A percentile compares a stretch with the other conserved stretches of the same genome.
phyloP scores from a whole-genome alignment of 2,329 filamentous ascomycete species.

The Colletotrichum tropicicola region DNA sequence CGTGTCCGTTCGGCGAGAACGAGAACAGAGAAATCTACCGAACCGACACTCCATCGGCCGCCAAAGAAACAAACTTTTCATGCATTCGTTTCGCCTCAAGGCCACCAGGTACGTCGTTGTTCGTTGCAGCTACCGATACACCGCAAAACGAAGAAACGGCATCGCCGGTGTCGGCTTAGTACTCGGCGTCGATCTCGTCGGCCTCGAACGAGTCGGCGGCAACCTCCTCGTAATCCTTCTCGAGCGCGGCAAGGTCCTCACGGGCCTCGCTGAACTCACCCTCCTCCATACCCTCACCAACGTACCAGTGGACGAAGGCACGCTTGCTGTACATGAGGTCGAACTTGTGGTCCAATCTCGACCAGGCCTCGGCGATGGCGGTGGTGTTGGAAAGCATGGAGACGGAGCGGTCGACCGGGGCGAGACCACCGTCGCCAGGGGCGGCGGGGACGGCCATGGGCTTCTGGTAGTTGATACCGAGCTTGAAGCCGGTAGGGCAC shows the following conservation, averaged over 20 bases:
- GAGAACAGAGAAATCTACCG: constrained; percentile 27
- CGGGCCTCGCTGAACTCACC: constrained; percentile 89
- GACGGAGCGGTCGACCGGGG: constrained; percentile 69
- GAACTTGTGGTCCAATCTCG: constrained; percentile 77
- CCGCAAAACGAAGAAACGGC: constrained; percentile 11
- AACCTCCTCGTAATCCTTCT: constrained; percentile 90
- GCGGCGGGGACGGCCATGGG: constrained; percentile 65
- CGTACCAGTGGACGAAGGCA: constrained; percentile 81
- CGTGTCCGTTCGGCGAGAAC: constrained; percentile 28
- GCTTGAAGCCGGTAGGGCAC: constrained; percentile 81
- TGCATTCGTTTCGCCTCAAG: constrained; percentile 21
- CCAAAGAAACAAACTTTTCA: constrained; percentile 27
- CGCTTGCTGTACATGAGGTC: constrained; percentile 84
- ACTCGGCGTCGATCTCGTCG: constrained; percentile 77
- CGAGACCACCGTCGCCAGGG: constrained; percentile 65
- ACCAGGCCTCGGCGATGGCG: constrained; percentile 78
- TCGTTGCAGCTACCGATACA: constrained; percentile 8
- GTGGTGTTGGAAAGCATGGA: constrained; percentile 81
- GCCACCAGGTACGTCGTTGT: constrained; percentile 17
- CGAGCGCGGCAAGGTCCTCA: constrained; percentile 84
- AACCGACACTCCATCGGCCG: constrained; percentile 27
- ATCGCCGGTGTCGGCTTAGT: constrained; percentile 62
- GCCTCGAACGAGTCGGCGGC: constrained; percentile 75
- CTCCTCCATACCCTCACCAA: constrained; percentile 92
- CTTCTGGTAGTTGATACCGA: constrained; percentile 80